Evolutionary conservation across 306 rosid species (phyloP), one percentile per base, ranked within the genome.

Genomic region (Mucuna pruriens): DNA sequence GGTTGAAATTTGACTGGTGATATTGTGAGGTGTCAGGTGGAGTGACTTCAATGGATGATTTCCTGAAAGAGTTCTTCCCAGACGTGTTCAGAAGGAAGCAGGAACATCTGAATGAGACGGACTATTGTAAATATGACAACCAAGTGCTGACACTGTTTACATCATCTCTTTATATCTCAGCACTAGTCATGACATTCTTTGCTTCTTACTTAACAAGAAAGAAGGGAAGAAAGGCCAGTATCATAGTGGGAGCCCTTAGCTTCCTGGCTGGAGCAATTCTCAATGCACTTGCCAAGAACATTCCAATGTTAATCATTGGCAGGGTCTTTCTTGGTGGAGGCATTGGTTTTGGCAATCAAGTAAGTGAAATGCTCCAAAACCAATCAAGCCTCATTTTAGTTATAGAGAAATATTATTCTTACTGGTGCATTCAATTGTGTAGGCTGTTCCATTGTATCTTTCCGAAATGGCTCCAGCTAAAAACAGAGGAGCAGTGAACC

Each of bases 41-140:
- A n/a, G 99, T 94, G 74, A 96, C 99, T 45, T 93, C 99, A 70
- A 96, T 96, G 99, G 98, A 96, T 72, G 99, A 96, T 83, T 96
- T 96, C 84, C 84, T 96, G 63, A 71, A 75, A 70, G 83, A 94
- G 33, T 96, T 96, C 85, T 96, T 96, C 83, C 99, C 99, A 1
- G 67, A 91, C 6, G 93, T 94, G 51, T 89, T 85, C 74, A 80
- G 79, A 79, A 94, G 90, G 86, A 96, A 96, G 88, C 92, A 91
- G 2, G 0, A 1, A 58, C 97, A 92, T 82, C 87, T 86, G 29
- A 48, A 85, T 0, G 99, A 96, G 81, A 96, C 98, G 0, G 99
- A 96, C 40, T 96, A 94, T 85, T 94, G 99, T 77, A 96, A 96
- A 92, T 96, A 92, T 81, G 98, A 96, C 82, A 84, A 85, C 73